Evolutionary conservation across 2,329 filamentous ascomycete genomes (phyloP).

Genomic region (Aspergillus calidoustus): DNA sequence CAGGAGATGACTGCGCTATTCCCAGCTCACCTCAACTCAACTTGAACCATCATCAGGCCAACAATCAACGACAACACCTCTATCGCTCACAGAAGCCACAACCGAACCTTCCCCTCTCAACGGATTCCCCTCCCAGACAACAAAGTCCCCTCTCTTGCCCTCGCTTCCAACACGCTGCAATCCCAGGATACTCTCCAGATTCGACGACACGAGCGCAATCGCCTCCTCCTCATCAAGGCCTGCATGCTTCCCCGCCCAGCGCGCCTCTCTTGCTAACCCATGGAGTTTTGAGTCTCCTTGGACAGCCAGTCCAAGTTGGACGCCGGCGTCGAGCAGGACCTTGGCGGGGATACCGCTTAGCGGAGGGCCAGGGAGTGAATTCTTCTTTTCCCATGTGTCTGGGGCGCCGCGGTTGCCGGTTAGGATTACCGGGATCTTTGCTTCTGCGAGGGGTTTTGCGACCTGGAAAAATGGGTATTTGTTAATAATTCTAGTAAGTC

Average conservation of each 20-base stretch:
- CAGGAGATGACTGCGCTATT: background rate
- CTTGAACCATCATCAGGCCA: conserved; percentile 6
- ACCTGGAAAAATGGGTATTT: background rate
- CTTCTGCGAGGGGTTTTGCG: conserved; percentile 49
- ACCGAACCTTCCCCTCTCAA: conserved; percentile 15
- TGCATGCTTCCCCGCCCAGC: conserved; percentile 14
- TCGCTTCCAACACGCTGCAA: no score
- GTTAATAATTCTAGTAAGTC: no score
- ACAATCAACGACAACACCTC: background rate
- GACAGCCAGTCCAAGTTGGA: conserved; percentile 42
- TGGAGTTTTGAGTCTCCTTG: conserved; percentile 23
- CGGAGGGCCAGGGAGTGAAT: conserved; percentile 49
- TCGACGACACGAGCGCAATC: conserved; percentile 14
- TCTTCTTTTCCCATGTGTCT: conserved; percentile 42
- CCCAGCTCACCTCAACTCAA: background rate
- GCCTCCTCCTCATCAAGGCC: conserved; percentile 7
- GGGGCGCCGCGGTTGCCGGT: conserved; percentile 42
- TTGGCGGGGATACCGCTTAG: conserved; percentile 39
- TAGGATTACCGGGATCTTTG: conserved; percentile 51
- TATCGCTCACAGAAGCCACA: conserved; percentile 9
- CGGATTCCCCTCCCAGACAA: conserved; percentile 20
- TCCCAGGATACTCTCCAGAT: conserved; percentile 7
- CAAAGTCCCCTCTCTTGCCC: background rate
- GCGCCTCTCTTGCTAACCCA: conserved; percentile 14
- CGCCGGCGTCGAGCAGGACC: conserved; percentile 1